These are phyloP conservation scores for Sporormia fimetaria DNA, from an alignment of 495 filamentous ascomycete genomes.

Conservation along the genomic window DNA sequence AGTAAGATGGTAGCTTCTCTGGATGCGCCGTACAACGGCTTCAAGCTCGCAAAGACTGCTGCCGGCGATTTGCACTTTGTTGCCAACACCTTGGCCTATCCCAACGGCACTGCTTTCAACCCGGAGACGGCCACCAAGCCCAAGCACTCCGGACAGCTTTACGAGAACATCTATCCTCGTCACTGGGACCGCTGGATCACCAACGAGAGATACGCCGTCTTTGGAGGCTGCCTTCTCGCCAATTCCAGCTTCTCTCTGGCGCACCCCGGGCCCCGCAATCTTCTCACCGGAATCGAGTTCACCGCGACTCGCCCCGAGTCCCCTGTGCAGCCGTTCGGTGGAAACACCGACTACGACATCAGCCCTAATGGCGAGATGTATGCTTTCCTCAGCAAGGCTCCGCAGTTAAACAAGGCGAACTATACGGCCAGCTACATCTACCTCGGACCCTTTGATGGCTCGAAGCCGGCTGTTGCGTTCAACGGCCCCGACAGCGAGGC, in stretches of 20 bases:
- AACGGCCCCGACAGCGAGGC: constrained; percentile 36
- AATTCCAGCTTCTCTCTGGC: constrained; percentile 18
- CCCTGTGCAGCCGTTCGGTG: constrained; percentile 48
- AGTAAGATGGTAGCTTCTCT: constrained; percentile 18
- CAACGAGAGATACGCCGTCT: constrained; percentile 38
- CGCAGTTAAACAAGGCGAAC: constrained; percentile 58
- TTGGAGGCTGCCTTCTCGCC: constrained; percentile 33
- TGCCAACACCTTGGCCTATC: constrained; percentile 42
- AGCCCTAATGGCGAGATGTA: constrained; percentile 39
- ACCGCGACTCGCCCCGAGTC: constrained; percentile 32
- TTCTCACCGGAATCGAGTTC: constrained; percentile 36
- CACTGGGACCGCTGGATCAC: constrained; percentile 67
- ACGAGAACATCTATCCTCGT: constrained; percentile 58
- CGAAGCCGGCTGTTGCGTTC: constrained; percentile 23
- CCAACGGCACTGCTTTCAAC: constrained; percentile 53
- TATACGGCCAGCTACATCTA: constrained; percentile 73
- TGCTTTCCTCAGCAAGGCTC: constrained; percentile 77
- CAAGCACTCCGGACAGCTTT: constrained; percentile 51
- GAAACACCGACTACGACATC: constrained; percentile 46
- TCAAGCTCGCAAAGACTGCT: constrained; percentile 22
- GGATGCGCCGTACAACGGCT: constrained; percentile 20
- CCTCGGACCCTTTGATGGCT: constrained; percentile 49
- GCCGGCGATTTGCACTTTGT: constrained; percentile 24
- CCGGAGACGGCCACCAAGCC: constrained; percentile 44
- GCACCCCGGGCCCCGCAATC: constrained; percentile 31